Evolutionary conservation across 2,329 filamentous ascomycete species (phyloP), one percentile per base, ranked within the genome.

Genomic region (Diaporthe velutina): DNA sequence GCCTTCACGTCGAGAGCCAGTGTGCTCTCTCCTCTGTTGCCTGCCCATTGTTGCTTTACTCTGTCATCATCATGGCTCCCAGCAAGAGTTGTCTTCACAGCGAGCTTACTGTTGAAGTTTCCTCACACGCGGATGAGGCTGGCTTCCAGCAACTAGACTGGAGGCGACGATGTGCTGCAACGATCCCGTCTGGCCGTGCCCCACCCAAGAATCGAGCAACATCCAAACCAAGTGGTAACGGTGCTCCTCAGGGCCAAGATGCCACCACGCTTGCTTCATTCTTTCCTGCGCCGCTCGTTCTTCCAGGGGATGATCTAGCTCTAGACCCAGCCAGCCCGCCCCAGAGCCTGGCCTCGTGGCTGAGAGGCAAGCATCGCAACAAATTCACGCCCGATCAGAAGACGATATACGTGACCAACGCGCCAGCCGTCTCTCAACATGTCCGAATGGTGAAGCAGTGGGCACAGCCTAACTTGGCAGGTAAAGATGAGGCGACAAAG

Each of bases 261-360:
- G 74, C 79, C 7, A 74, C 68, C 58, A 75, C 75, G 12, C 77
- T 83, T 28, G 71, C 74, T 0, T 78, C 74, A 42, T 81, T 83
- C 0, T 93, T 92, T 76, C 91, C 91, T 0, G 89, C 84, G 0
- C 90, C 91, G 0, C 79, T 93, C 8, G 83, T 92, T 0, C 82
- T 93, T 0, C 91, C 92, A 0, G 85, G 83, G 3, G 91, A 93
- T 78, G 89, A 90, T 28, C 83, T 94, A 1, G 86, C 88, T 0
- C 81, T 85, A 45, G 88, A 93, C 52, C 87, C 89, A 1, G 83
- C 86, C 7, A 85, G 84, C 52, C 83, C 86, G 1, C 82, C 87
- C 0, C 91, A 93, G 76, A 88, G 84, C 52, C 83, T 90, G 55
- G 83, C 84, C 38, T 84, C 85, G 0, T 93, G 90, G 90, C 76